Evolutionary conservation across 495 filamentous ascomycete species (phyloP).

Genomic region (Evansstolkia leycettana): DNA sequence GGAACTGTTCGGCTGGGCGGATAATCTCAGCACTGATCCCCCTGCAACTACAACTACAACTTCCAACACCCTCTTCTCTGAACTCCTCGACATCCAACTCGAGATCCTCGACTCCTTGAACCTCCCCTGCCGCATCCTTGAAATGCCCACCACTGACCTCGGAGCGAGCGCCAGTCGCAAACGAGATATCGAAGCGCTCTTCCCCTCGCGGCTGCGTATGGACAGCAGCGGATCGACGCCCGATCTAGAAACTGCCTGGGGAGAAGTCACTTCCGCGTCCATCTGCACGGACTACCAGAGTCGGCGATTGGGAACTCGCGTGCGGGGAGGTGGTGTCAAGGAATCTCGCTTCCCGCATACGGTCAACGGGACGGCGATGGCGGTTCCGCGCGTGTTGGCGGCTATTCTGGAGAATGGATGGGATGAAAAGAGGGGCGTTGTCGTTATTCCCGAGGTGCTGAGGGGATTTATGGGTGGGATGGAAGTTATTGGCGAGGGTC

Average conservation of each 20-base stretch:
- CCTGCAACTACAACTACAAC: constrained; percentile 12
- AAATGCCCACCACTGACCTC: constrained; percentile 83
- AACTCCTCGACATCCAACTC: constrained; percentile 77
- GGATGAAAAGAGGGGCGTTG: constrained; percentile 47
- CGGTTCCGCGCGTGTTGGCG: constrained; percentile 79
- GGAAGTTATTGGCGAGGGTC: constrained; percentile 46
- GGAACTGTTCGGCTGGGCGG: constrained; percentile 83
- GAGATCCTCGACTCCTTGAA: constrained; percentile 63
- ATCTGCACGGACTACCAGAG: constrained; percentile 94
- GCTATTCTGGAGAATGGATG: constrained; percentile 91
- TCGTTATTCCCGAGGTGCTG: constrained; percentile 69
- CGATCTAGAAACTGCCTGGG: constrained; percentile 68
- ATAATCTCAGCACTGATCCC: constrained; percentile 26
- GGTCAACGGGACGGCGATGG: constrained; percentile 88
- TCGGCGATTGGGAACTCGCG: constrained; percentile 62
- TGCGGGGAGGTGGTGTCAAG: constrained; percentile 23
- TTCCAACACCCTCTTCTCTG: constrained; percentile 53
- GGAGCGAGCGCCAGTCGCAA: constrained; percentile 81
- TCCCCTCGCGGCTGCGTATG: constrained; percentile 58
- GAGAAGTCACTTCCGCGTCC: constrained; percentile 82
- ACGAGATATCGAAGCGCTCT: constrained; percentile 85
- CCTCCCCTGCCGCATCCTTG: constrained; percentile 78
- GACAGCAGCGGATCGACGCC: constrained; percentile 3
- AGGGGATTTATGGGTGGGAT: constrained; percentile 70
- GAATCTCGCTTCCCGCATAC: constrained; percentile 61